Evolutionary conservation across 768 basidiomycete genomes (phyloP).

Genomic region (Leucosporidium yakuticum): DNA sequence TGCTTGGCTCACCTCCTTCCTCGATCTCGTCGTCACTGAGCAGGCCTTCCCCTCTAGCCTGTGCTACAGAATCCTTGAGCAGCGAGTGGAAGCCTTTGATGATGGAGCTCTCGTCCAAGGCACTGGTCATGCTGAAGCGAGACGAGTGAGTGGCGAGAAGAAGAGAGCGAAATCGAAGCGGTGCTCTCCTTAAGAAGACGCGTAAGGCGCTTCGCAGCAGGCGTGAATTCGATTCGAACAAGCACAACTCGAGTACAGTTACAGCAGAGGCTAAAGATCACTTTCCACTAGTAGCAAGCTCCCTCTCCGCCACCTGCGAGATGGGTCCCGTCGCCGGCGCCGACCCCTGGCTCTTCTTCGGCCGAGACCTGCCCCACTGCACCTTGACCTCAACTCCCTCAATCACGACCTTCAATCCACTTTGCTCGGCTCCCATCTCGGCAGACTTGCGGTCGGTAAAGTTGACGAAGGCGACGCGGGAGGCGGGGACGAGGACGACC

Average conservation of each 20-base stretch:
- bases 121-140: not conserved
- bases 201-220: no score
- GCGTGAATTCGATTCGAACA: no score
- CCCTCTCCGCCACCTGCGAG: conserved; percentile 18
- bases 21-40: conserved; percentile 67
- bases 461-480: conserved; percentile 85
- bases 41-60: conserved; percentile 67
- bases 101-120: not conserved
- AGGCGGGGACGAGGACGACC: conserved; percentile 76
- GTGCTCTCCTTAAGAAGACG: no score
- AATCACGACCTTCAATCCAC: conserved; percentile 80
- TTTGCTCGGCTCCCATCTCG: conserved; percentile 78
- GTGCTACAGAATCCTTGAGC: conserved; percentile 16
- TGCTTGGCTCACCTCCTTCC: conserved; percentile 40
- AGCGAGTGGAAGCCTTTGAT: conserved; percentile 21
- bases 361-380: conserved; percentile 79
- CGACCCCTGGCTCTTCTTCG: conserved; percentile 46
- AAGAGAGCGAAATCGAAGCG: not conserved
- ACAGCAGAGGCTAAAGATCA: not conserved
- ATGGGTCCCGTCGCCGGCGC: conserved; percentile 50
- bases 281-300: conserved; percentile 30
- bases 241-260: no score
- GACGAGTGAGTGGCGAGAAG: not conserved
- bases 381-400: conserved; percentile 66
- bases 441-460: conserved; percentile 77